These are phyloP conservation scores for Hordeum pubiflorum DNA, from an alignment of 202 grass and related monocot species.

Conservation along the genomic window DNA sequence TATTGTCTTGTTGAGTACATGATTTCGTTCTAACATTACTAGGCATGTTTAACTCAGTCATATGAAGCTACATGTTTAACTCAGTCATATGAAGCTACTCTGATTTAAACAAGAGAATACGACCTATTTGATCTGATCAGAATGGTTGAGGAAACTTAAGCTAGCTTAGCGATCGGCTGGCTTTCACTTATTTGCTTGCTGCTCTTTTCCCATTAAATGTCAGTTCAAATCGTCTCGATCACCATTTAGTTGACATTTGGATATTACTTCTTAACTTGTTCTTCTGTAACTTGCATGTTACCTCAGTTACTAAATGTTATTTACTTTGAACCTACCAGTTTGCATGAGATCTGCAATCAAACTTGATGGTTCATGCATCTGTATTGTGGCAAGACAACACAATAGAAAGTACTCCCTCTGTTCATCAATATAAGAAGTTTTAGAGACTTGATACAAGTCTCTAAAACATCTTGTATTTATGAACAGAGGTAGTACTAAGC, in stretches of 20 bases:
- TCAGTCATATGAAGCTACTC: conserved; percentile 16
- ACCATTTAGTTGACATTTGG: conserved; percentile 31
- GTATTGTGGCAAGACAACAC: conserved; percentile 1
- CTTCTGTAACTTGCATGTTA: conserved; percentile 24
- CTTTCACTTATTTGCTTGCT: conserved; percentile 19
- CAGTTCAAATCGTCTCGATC: not conserved
- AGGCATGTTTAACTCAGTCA: conserved; percentile 10
- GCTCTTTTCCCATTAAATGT: conserved; percentile 12
- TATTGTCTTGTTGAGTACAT: conserved; percentile 14
- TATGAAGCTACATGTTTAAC: not conserved
- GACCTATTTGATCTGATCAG: conserved; percentile 17
- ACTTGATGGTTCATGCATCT: conserved; percentile 4
- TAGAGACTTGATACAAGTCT: no score
- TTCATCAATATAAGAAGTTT: no score
- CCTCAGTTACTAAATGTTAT: not conserved
- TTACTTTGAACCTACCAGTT: not conserved
- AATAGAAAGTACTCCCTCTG: not conserved
- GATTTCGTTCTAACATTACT: conserved; percentile 19
- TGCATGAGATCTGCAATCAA: conserved; percentile 22
- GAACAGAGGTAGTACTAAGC: not conserved
- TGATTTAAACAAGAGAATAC: conserved; percentile 17
- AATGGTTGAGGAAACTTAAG: conserved; percentile 10
- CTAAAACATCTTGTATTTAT: no score
- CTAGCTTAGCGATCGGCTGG: conserved; percentile 18
- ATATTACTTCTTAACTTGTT: conserved; percentile 14